Evolutionary conservation across 2,329 filamentous ascomycete genomes (phyloP).

Genomic region (Cryphonectria radicalis): DNA sequence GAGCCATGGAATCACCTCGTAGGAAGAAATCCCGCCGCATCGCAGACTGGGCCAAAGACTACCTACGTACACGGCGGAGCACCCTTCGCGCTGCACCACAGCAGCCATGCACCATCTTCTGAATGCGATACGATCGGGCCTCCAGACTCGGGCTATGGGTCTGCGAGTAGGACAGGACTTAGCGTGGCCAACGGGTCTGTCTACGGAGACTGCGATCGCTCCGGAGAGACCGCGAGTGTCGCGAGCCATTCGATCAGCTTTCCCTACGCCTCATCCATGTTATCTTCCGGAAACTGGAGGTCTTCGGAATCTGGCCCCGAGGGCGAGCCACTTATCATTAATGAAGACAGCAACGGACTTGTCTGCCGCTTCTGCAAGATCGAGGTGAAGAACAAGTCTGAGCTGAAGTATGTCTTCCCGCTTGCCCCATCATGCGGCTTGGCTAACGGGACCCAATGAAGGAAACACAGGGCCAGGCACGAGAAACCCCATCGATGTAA

Average conservation of each 20-base stretch:
- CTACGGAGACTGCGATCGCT: slow-evolving; percentile 48
- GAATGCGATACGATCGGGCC: slow-evolving; percentile 37
- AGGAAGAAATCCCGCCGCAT: slow-evolving; percentile 1
- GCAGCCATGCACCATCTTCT: slow-evolving; percentile 24
- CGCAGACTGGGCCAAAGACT: slow-evolving; percentile 8
- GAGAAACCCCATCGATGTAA: slow-evolving; percentile 68
- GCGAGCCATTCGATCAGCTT: slow-evolving; percentile 41
- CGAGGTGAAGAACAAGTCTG: slow-evolving; percentile 55
- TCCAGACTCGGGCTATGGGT: slow-evolving; percentile 53
- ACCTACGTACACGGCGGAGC: slow-evolving; percentile 2
- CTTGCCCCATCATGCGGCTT: background rate
- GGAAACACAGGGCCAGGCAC: slow-evolving; percentile 77
- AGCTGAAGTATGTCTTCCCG: slow-evolving; percentile 53
- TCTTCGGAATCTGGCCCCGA: slow-evolving; percentile 13
- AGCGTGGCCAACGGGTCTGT: slow-evolving; percentile 51
- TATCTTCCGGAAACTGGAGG: slow-evolving; percentile 19
- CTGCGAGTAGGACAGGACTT: slow-evolving; percentile 43
- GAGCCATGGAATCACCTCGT: slow-evolving; percentile 27
- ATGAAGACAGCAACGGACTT: slow-evolving; percentile 28
- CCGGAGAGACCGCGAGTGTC: slow-evolving; percentile 45
- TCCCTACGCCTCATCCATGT: slow-evolving; percentile 29
- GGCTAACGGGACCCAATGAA: slow-evolving; percentile 43
- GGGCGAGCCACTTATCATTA: background rate
- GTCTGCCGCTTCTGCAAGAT: slow-evolving; percentile 47
- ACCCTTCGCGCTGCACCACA: slow-evolving; percentile 18